phyloP scores from a whole-genome alignment of 139 green algal species.

The Volvox reticuliferus region DNA sequence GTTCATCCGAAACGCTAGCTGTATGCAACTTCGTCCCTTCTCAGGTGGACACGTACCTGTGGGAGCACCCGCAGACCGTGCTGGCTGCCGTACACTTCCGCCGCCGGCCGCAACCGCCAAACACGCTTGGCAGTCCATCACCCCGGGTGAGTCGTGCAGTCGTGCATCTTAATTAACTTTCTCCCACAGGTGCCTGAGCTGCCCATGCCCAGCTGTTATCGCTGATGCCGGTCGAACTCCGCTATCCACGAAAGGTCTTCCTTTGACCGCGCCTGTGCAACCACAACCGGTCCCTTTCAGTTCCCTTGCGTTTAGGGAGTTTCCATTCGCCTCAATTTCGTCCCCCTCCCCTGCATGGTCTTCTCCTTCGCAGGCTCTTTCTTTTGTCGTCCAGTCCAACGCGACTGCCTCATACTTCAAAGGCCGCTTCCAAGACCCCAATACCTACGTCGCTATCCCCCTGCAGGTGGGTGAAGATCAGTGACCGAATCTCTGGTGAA shows the following conservation, averaged over 20 bases:
- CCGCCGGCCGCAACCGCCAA: background rate
- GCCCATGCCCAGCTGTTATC: too few relatives aligned
- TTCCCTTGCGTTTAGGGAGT: too few relatives aligned
- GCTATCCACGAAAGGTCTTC: too few relatives aligned
- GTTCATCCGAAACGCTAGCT: too few relatives aligned
- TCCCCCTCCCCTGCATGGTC: background rate
- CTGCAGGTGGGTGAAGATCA: slow-evolving; percentile 45
- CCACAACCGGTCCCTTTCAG: too few relatives aligned
- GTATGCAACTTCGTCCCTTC: background rate
- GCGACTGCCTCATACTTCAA: slow-evolving; percentile 57
- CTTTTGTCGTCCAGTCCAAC: slow-evolving; percentile 52
- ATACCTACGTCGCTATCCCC: slow-evolving; percentile 58
- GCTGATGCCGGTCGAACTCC: too few relatives aligned
- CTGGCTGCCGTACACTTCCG: slow-evolving; percentile 57
- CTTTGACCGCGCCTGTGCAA: too few relatives aligned
- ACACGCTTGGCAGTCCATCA: background rate
- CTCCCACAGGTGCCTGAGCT: too few relatives aligned
- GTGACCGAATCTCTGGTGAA: too few relatives aligned
- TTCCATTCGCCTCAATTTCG: too few relatives aligned
- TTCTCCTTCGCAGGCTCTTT: background rate
- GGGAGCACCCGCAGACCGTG: slow-evolving; percentile 44
- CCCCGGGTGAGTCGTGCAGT: background rate
- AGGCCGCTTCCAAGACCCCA: slow-evolving; percentile 60
- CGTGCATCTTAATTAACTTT: too few relatives aligned
- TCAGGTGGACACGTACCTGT: slow-evolving; percentile 58